Evolutionary conservation across 768 basidiomycete genomes (phyloP).

Genomic region (Tricholoma furcatifolium): DNA sequence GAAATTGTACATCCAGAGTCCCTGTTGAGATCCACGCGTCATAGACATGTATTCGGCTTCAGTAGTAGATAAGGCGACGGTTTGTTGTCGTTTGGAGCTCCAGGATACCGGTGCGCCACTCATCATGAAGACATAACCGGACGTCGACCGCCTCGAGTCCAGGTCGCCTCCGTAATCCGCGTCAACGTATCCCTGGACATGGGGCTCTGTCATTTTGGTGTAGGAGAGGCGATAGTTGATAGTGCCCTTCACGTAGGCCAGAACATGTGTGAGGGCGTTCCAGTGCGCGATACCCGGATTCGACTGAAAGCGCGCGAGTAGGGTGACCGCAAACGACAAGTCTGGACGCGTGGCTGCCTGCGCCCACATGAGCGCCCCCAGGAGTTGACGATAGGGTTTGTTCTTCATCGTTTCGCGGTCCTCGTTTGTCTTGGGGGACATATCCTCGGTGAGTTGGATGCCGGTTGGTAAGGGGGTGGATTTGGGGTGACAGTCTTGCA

Average conservation of each 20-base stretch:
- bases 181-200: no score
- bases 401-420: constrained; percentile 22
- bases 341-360: no score
- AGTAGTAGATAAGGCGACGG: no score
- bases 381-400: constrained; percentile 24
- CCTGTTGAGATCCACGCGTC: constrained; percentile 26
- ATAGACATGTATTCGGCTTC: constrained; percentile 25
- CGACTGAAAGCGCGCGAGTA: no score
- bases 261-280: constrained; percentile 34
- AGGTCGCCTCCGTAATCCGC: constrained; percentile 28
- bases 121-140: constrained; percentile 26
- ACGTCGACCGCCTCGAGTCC: constrained; percentile 14
- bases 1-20: constrained; percentile 29
- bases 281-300: constrained; percentile 32
- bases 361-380: constrained; percentile 24
- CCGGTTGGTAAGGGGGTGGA: constrained; percentile 19
- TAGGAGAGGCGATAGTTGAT: constrained; percentile 21
- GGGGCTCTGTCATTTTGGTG: no score
- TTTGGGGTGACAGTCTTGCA: background rate
- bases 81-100: constrained; percentile 15
- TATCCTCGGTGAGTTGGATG: constrained; percentile 19
- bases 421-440: constrained; percentile 6
- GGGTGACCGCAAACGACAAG: constrained; percentile 20
- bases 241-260: constrained; percentile 35
- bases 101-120: constrained; percentile 25